Evolutionary conservation across 2,329 filamentous ascomycete genomes (phyloP).

Genomic region (Sclerotinia nivalis): DNA sequence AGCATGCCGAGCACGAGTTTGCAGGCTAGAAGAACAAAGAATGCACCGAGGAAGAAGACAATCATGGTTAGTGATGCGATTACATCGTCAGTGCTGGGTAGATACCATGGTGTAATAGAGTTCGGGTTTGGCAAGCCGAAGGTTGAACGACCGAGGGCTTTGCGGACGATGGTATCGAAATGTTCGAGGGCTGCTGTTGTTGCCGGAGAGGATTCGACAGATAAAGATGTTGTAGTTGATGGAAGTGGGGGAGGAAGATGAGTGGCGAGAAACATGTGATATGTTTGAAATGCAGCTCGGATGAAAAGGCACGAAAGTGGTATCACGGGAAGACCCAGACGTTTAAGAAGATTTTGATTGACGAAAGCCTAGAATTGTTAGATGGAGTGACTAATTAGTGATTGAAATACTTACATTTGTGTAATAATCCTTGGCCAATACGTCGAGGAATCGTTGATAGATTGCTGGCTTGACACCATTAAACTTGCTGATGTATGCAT

Average conservation of each 20-base stretch:
- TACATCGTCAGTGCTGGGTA: constrained; percentile 60
- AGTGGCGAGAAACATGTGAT: constrained; percentile 94
- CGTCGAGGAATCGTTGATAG: constrained; percentile 87
- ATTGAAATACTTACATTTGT: constrained; percentile 65
- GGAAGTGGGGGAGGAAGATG: constrained; percentile 75
- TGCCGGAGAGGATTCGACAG: constrained; percentile 69
- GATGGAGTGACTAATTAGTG: constrained; percentile 24
- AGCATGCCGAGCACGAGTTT: constrained; percentile 89
- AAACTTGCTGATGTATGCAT: constrained; percentile 97
- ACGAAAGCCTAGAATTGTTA: constrained; percentile 68
- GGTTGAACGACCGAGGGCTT: constrained; percentile 72
- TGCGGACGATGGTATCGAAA: constrained; percentile 75
- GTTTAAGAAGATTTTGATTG: constrained; percentile 84
- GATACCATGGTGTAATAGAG: constrained; percentile 41
- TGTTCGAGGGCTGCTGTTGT: constrained; percentile 77
- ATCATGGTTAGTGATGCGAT: constrained; percentile 81
- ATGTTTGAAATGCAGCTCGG: constrained; percentile 89
- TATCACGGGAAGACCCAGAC: constrained; percentile 87
- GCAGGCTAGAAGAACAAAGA: constrained; percentile 78
- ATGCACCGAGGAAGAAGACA: constrained; percentile 80
- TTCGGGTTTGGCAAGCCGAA: constrained; percentile 52
- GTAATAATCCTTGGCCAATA: constrained; percentile 97
- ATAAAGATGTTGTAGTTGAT: constrained; percentile 64
- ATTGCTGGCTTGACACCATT: constrained; percentile 93
- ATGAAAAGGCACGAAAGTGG: constrained; percentile 95